Conservation (phyloP, 176 grass and related monocot genomes). For the Neostapfia colusana region DNA sequence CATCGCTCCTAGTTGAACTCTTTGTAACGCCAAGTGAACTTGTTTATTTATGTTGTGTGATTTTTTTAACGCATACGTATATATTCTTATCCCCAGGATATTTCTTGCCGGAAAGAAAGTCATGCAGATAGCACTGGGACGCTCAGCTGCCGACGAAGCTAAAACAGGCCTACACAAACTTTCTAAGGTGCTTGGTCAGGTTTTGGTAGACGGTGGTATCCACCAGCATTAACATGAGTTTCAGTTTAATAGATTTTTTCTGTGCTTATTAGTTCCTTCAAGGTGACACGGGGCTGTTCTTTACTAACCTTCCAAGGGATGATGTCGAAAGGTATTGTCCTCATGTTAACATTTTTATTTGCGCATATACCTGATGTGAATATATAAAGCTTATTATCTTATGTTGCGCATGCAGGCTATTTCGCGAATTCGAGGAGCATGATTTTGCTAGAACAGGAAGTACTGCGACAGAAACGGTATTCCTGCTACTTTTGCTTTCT, state of each 20-base stretch:
- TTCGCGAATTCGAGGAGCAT: constrained; percentile 68
- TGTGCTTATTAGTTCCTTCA: constrained; percentile 55
- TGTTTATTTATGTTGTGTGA: neutral
- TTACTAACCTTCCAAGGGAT: constrained; percentile 79
- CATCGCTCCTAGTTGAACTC: neutral
- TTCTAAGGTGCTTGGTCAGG: constrained; percentile 15
- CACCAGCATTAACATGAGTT: neutral
- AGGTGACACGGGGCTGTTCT: constrained; percentile 72
- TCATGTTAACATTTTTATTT: constrained; percentile 7
- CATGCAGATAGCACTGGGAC: constrained; percentile 86
- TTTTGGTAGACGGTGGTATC: neutral
- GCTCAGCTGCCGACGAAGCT: constrained; percentile 71
- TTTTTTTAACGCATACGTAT: neutral
- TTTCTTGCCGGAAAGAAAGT: constrained; percentile 97
- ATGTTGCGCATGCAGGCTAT: constrained; percentile 47
- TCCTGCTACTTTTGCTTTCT: neutral
- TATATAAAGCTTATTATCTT: neutral
- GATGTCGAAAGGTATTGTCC: constrained; percentile 71
- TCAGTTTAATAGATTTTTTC: constrained; percentile 25
- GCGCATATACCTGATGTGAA: neutral
- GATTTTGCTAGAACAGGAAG: constrained; percentile 89
- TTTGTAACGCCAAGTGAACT: neutral
- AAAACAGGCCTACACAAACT: constrained; percentile 49
- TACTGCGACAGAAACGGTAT: constrained; percentile 71
- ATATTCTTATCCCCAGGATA: constrained; percentile 50